A percentile compares a stretch with the other conserved stretches of the same genome.
Evolutionary conservation across 768 basidiomycete genomes (phyloP).

Genomic region (Amanita polypyramis): DNA sequence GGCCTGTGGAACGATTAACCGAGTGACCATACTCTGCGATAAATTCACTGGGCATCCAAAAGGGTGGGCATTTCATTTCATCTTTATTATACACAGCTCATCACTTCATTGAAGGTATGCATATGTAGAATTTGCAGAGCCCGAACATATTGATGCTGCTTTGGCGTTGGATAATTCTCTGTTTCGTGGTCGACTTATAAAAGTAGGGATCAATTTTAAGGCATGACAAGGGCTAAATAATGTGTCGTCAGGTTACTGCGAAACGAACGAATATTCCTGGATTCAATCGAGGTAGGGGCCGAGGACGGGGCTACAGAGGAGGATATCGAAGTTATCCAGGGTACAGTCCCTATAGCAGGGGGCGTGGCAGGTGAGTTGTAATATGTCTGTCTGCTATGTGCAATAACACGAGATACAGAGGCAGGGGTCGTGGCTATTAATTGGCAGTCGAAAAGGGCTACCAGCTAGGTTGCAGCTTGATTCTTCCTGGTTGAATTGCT

Average conservation of each 20-base stretch:
- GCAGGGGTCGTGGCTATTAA: constrained; percentile 65
- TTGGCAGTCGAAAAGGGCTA: constrained; percentile 3
- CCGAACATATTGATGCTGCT: constrained; percentile 84
- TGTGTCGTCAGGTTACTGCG: constrained; percentile 61
- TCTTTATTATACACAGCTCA: constrained; percentile 1
- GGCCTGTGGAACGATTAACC: constrained; percentile 95
- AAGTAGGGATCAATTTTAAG: constrained; percentile 35
- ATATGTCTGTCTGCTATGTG: not conserved
- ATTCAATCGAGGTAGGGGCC: constrained; percentile 74
- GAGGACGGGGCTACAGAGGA: constrained; percentile 48
- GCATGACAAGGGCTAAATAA: constrained; percentile 1
- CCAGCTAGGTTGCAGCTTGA: constrained; percentile 6
- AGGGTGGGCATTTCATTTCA: constrained; percentile 46
- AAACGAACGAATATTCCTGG: constrained; percentile 97
- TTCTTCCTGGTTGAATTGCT: not conserved
- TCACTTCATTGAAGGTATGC: constrained; percentile 56
- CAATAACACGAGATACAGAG: constrained; percentile 15
- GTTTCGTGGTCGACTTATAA: constrained; percentile 88
- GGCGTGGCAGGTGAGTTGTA: constrained; percentile 60
- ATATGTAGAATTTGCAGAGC: constrained; percentile 96
- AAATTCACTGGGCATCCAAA: constrained; percentile 99
- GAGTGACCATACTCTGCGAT: constrained; percentile 98
- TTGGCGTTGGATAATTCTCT: constrained; percentile 92
- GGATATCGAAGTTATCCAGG: constrained; percentile 26
- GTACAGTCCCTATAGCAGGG: constrained; percentile 53